phyloP scores from a whole-genome alignment of 1,284 basidiomycete species.

The Tilletia indica region DNA sequence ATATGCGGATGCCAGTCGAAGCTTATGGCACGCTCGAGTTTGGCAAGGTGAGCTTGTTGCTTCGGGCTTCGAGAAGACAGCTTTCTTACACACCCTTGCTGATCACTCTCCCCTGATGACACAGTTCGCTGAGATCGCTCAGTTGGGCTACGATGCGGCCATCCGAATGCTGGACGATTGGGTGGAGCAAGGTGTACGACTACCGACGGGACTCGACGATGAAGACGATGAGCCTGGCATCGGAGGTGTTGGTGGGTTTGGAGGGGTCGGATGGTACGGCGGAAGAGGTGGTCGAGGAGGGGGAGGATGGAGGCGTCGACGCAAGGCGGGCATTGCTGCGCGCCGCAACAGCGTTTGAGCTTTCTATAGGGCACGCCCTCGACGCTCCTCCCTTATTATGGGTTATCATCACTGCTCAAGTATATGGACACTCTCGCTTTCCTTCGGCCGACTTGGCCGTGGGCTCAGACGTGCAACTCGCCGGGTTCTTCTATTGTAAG shows the following conservation, averaged over 20 bases:
- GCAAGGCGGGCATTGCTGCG: conserved; percentile 13
- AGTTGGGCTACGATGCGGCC: conserved; percentile 77
- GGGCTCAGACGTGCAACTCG: no score
- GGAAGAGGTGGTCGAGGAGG: neutral
- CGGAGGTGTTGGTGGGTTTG: neutral
- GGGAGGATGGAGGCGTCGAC: neutral
- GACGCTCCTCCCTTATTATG: no score
- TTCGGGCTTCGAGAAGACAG: neutral
- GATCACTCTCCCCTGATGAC: conserved; percentile 60
- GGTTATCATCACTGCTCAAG: no score
- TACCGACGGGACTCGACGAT: conserved; percentile 64
- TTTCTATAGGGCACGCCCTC: no score
- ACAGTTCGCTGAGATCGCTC: conserved; percentile 66
- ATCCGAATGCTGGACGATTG: conserved; percentile 73
- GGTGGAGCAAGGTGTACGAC: conserved; percentile 70
- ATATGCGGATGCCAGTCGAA: conserved; percentile 86
- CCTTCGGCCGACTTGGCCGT: no score
- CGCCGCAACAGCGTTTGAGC: conserved; percentile 4
- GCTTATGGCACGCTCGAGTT: conserved; percentile 53
- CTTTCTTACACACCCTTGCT: neutral
- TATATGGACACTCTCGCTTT: no score
- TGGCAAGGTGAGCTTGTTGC: conserved; percentile 56
- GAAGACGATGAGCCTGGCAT: neutral
- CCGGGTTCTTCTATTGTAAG: no score
- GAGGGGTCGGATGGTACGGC: neutral